A percentile compares a stretch with the other conserved stretches of the same genome.
phyloP scores from a whole-genome alignment of 1,284 basidiomycete genomes.

The Singerocomus rubriflavus region DNA sequence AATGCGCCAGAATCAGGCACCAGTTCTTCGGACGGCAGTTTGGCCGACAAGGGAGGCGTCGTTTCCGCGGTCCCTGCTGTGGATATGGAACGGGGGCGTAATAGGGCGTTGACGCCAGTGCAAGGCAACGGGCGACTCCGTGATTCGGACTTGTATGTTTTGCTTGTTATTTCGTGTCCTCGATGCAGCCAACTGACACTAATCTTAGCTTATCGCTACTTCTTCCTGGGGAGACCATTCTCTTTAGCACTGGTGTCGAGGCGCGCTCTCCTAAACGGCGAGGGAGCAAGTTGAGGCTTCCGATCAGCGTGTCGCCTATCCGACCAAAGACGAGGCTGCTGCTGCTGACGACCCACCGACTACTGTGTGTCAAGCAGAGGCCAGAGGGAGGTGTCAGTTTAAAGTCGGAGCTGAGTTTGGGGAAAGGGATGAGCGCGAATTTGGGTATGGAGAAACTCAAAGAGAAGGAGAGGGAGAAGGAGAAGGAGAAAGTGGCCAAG shows the following conservation, averaged over 20 bases:
- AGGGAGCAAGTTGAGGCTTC: slow-evolving; percentile 55
- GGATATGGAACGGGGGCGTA: slow-evolving; percentile 43
- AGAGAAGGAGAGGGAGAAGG: slow-evolving; percentile 30
- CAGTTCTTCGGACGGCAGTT: slow-evolving; percentile 51
- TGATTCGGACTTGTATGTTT: slow-evolving; percentile 43
- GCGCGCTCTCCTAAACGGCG: slow-evolving; percentile 52
- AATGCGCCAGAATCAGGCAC: slow-evolving; percentile 34
- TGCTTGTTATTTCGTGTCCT: neutral
- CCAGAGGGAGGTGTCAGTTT: slow-evolving; percentile 37
- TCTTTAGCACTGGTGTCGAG: slow-evolving; percentile 54
- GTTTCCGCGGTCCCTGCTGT: slow-evolving; percentile 25
- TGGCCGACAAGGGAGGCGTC: slow-evolving; percentile 40
- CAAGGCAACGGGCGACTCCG: slow-evolving; percentile 44
- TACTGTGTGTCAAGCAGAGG: slow-evolving; percentile 56
- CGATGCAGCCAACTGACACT: neutral
- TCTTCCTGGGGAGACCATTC: slow-evolving; percentile 43
- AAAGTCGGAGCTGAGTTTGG: slow-evolving; percentile 49
- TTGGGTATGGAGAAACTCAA: slow-evolving; percentile 43
- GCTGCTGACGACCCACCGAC: slow-evolving; percentile 54
- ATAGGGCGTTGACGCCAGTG: slow-evolving; percentile 53
- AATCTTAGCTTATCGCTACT: slow-evolving; percentile 42
- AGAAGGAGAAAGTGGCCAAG: slow-evolving; percentile 39
- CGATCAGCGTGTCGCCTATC: slow-evolving; percentile 47
- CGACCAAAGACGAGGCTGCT: slow-evolving; percentile 55
- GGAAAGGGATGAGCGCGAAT: slow-evolving; percentile 32